Evolutionary conservation across 495 filamentous ascomycete genomes (phyloP).

Genomic region (Xylaria longipes): DNA sequence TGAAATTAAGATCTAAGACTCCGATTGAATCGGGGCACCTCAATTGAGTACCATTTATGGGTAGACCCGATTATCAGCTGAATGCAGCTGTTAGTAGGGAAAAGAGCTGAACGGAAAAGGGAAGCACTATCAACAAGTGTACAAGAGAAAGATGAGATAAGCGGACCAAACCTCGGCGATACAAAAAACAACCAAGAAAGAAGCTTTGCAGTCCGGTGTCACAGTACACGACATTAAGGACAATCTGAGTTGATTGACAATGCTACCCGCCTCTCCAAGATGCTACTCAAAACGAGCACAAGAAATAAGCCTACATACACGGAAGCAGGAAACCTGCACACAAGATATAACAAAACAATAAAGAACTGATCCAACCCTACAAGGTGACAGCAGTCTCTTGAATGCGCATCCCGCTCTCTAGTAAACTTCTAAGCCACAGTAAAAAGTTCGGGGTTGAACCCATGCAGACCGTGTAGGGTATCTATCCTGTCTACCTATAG

Average conservation of each 20-base stretch:
- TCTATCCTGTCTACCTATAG: slow-evolving; percentile 21
- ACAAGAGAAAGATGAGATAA: not conserved
- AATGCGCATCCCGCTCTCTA: not conserved
- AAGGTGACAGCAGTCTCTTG: not conserved
- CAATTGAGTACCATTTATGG: not conserved
- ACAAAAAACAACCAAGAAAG: not conserved
- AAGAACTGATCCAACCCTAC: not conserved
- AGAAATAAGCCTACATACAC: not conserved
- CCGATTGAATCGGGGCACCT: not conserved
- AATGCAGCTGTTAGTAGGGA: slow-evolving; percentile 15
- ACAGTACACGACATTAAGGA: not conserved
- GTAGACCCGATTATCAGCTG: slow-evolving; percentile 5
- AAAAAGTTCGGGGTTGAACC: slow-evolving; percentile 21
- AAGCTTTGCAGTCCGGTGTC: not conserved
- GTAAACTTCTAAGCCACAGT: not conserved
- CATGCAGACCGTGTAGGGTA: slow-evolving; percentile 18
- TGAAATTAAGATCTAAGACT: not conserved
- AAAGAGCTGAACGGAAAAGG: not conserved
- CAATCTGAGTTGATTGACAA: not conserved
- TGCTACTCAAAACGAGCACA: not conserved
- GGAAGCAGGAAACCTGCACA: not conserved
- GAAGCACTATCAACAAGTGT: not conserved
- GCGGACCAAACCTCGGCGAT: not conserved
- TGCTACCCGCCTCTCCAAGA: not conserved
- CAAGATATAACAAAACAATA: not conserved